Evolutionary conservation across 2,329 filamentous ascomycete species (phyloP).

Genomic region (Davidsoniella eucalypti): DNA sequence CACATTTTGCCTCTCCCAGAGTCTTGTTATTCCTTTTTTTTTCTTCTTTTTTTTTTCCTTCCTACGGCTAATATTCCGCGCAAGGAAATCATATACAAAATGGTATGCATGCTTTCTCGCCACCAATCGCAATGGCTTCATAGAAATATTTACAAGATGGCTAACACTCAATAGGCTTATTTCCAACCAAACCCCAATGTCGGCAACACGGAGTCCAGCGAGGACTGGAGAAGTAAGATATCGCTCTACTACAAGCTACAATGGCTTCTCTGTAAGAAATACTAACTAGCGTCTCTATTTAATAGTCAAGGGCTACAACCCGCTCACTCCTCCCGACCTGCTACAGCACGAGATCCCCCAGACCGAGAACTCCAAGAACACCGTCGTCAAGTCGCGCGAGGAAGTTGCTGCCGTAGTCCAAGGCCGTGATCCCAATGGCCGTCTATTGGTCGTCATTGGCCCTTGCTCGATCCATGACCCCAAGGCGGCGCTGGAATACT

Average conservation of each 20-base stretch:
- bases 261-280: neutral
- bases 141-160: neutral
- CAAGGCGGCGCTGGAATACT: constrained; percentile 79
- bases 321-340: constrained; percentile 75
- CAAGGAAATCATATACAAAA: constrained; percentile 4
- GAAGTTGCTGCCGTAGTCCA: constrained; percentile 60
- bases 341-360: constrained; percentile 75
- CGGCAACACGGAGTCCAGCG: constrained; percentile 54
- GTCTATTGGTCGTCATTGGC: constrained; percentile 62
- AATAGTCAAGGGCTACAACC: constrained; percentile 81
- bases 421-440: constrained; percentile 46
- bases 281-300: neutral
- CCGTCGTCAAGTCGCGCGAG: constrained; percentile 54
- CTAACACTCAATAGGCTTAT: constrained; percentile 6
- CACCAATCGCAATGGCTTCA: neutral
- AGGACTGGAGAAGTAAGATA: constrained; percentile 69
- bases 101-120: constrained; percentile 2
- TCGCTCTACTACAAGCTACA: constrained; percentile 1
- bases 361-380: constrained; percentile 42
- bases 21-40: constrained; percentile 6
- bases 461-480: constrained; percentile 98
- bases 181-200: constrained; percentile 31
- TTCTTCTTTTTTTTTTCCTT: constrained; percentile 7
- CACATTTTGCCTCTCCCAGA: neutral
- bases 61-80: constrained; percentile 4